phyloP scores from a whole-genome alignment of 768 basidiomycete species.

The Termitomyces sp. region DNA sequence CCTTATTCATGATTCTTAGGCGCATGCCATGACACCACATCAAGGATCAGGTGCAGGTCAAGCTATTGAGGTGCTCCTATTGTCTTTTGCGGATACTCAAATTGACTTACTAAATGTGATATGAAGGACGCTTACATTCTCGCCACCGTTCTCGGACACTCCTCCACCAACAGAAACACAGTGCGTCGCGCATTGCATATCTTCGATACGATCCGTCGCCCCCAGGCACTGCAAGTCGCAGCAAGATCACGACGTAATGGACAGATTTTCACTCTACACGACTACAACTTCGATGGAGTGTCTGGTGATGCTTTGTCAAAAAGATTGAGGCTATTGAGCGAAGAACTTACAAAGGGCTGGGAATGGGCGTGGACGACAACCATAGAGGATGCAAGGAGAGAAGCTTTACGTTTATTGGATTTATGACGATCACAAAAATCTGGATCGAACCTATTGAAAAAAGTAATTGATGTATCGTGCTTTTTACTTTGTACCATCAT shows the following conservation, averaged over 20 bases:
- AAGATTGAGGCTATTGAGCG: constrained; percentile 35
- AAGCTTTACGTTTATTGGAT: constrained; percentile 31
- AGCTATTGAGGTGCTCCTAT: constrained; percentile 43
- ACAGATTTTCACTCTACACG: constrained; percentile 35
- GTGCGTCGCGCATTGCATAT: constrained; percentile 38
- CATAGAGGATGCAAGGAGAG: constrained; percentile 34
- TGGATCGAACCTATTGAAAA: neutral
- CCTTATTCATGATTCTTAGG: constrained; percentile 21
- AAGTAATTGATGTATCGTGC: neutral
- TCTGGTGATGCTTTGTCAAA: constrained; percentile 23
- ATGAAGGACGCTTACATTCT: constrained; percentile 49
- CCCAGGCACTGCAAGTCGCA: constrained; percentile 35
- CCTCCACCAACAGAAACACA: constrained; percentile 32
- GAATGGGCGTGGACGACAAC: constrained; percentile 60
- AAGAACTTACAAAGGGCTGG: constrained; percentile 47
- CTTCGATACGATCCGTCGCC: constrained; percentile 49
- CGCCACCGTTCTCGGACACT: constrained; percentile 42
- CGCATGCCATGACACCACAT: constrained; percentile 52
- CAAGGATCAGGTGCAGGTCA: constrained; percentile 59
- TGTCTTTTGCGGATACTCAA: neutral
- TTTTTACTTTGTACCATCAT: too few relatives aligned
- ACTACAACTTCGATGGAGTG: constrained; percentile 24
- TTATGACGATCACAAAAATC: neutral
- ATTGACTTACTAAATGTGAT: neutral
- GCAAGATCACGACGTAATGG: constrained; percentile 38